A percentile compares a stretch with the other conserved stretches of the same genome.
Evolutionary conservation across 495 filamentous ascomycete genomes (phyloP).

Genomic region (Talaromyces adpressus): DNA sequence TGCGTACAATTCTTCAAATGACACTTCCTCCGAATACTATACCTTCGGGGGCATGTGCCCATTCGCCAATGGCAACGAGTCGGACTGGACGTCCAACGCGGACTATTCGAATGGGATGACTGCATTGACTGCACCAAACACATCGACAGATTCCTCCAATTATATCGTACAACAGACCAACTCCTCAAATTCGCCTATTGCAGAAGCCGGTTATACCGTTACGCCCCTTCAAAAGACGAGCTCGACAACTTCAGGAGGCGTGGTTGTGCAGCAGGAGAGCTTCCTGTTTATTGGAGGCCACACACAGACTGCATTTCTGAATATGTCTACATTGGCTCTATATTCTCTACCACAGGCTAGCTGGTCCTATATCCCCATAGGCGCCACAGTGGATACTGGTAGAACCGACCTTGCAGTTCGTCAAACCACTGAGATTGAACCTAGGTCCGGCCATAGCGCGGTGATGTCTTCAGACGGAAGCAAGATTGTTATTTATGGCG

Average conservation of each 20-base stretch:
- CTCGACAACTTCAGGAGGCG: constrained; percentile 42
- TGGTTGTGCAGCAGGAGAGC: constrained; percentile 58
- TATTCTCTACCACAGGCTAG: constrained; percentile 79
- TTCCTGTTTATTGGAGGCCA: constrained; percentile 85
- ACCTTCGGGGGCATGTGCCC: constrained; percentile 90
- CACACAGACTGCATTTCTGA: constrained; percentile 75
- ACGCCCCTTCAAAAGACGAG: constrained; percentile 62
- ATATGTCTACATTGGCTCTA: constrained; percentile 85
- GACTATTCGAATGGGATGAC: constrained; percentile 76
- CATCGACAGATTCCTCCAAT: constrained; percentile 12
- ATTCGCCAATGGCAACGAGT: constrained; percentile 28
- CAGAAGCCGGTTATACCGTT: constrained; percentile 82
- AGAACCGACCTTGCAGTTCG: constrained; percentile 44
- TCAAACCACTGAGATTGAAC: constrained; percentile 46
- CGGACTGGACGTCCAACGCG: constrained; percentile 53
- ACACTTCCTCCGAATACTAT: constrained; percentile 49
- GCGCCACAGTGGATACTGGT: constrained; percentile 26
- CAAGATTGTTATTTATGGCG: constrained; percentile 70
- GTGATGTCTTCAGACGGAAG: constrained; percentile 70
- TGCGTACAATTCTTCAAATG: constrained; percentile 55
- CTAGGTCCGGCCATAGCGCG: constrained; percentile 80
- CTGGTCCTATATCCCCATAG: constrained; percentile 72
- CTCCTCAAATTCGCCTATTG: constrained; percentile 55
- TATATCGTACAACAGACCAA: constrained; percentile 35
- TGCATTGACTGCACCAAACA: constrained; percentile 28